Evolutionary conservation across 2,329 filamentous ascomycete genomes (phyloP).

Genomic region (Volutella citrinella): DNA sequence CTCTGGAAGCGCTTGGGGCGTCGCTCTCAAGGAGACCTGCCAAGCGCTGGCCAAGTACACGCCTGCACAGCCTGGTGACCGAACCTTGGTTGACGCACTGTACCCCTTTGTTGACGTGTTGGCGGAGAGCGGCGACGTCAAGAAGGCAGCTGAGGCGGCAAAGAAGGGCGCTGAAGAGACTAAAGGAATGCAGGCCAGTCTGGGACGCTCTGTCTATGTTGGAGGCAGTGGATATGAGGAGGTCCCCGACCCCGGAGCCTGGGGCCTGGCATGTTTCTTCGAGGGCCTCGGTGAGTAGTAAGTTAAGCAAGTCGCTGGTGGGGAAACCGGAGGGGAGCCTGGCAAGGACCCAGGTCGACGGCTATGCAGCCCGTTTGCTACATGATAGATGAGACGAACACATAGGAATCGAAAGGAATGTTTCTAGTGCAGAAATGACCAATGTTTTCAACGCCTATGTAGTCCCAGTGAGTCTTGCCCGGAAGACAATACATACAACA

Average conservation of each 20-base stretch:
- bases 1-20: conserved; percentile 47
- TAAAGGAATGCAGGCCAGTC: conserved; percentile 85
- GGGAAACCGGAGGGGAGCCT: too few relatives aligned
- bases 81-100: conserved; percentile 87
- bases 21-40: conserved; percentile 69
- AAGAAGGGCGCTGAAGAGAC: conserved; percentile 76
- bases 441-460: conserved; percentile 38
- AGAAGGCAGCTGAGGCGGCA: conserved; percentile 72
- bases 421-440: conserved; percentile 17
- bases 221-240: conserved; percentile 43
- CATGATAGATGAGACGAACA: not conserved
- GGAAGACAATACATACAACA: conserved; percentile 28
- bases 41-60: conserved; percentile 78
- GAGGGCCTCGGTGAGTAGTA: conserved; percentile 56
- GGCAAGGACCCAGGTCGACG: too few relatives aligned
- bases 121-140: conserved; percentile 60
- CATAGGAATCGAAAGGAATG: not conserved
- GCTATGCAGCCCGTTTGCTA: too few relatives aligned
- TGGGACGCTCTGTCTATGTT: conserved; percentile 57
- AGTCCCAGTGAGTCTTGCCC: conserved; percentile 30
- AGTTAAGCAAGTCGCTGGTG: too few relatives aligned
- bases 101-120: conserved; percentile 81
- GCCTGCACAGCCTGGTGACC: conserved; percentile 82
- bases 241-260: conserved; percentile 65
- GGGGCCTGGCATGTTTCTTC: conserved; percentile 76